These are phyloP conservation scores for Termitomyces sp. DNA, from an alignment of 768 basidiomycete genomes.

Conservation along the genomic window DNA sequence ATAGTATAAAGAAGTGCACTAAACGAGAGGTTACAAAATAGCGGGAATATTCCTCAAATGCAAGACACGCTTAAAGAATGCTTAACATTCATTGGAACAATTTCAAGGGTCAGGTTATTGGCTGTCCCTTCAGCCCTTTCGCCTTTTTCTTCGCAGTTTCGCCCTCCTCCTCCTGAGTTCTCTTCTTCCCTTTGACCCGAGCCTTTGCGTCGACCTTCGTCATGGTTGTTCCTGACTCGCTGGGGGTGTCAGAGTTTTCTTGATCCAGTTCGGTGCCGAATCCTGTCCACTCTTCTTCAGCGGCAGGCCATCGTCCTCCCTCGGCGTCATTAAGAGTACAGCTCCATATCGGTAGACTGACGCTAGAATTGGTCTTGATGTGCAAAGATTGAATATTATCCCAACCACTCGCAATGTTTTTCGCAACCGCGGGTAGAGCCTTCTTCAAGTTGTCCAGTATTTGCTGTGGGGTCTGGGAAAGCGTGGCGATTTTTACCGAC, in stretches of 20 bases:
- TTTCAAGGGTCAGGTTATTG: conserved; percentile 5
- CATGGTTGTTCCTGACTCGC: neutral
- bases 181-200: conserved; percentile 14
- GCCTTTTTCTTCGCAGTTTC: conserved; percentile 42
- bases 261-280: neutral
- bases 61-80: no score
- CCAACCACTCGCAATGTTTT: conserved; percentile 77
- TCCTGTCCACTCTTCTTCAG: neutral
- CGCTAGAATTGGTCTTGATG: conserved; percentile 84
- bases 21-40: no score
- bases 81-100: no score
- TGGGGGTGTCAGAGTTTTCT: neutral
- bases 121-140: conserved; percentile 21
- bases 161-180: conserved; percentile 21
- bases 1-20: no score
- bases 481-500: conserved; percentile 76
- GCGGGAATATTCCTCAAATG: no score
- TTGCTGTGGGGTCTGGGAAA: conserved; percentile 70
- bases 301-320: conserved; percentile 51
- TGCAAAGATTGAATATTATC: conserved; percentile 85
- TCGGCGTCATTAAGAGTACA: conserved; percentile 61
- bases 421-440: conserved; percentile 70
- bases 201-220: neutral
- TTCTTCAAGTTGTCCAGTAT: conserved; percentile 72
- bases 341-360: conserved; percentile 88